Conservation (phyloP, 805 yeast species). For the Metschnikowia gelsemii region DNA sequence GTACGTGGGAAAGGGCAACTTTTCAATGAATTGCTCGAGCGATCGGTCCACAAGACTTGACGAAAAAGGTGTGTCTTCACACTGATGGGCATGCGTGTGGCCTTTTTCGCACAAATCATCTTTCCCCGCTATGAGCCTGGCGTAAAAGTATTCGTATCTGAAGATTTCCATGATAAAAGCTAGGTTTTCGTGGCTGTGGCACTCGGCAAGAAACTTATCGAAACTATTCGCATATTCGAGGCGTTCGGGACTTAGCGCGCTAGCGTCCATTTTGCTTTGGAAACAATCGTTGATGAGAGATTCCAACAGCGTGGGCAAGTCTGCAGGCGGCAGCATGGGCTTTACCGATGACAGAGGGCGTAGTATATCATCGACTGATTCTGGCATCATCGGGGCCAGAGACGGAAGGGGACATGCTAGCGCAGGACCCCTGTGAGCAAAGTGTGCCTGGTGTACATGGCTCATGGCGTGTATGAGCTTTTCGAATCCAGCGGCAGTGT, state of each 20-base stretch:
- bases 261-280: slow-evolving; percentile 24
- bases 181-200: slow-evolving; percentile 48
- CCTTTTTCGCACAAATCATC: too few species aligned
- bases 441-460: background rate
- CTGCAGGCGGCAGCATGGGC: background rate
- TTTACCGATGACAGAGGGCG: background rate
- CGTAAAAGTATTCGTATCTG: slow-evolving; percentile 47
- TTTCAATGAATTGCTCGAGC: slow-evolving; percentile 16
- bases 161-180: slow-evolving; percentile 45
- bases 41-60: slow-evolving; percentile 16
- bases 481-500: background rate
- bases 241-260: slow-evolving; percentile 17
- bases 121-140: slow-evolving; percentile 23
- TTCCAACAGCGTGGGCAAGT: slow-evolving; percentile 23
- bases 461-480: too few species aligned
- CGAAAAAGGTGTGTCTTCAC: too few species aligned
- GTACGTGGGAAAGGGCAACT: slow-evolving; percentile 17
- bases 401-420: slow-evolving; percentile 3
- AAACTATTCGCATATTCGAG: slow-evolving; percentile 28
- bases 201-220: slow-evolving; percentile 31
- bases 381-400: slow-evolving; percentile 1
- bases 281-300: slow-evolving; percentile 36
- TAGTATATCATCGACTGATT: background rate
- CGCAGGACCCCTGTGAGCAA: background rate
- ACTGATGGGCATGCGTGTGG: too few species aligned